Evolutionary conservation across 768 basidiomycete genomes (phyloP), one percentile per base, ranked within the genome.

Genomic region (Hebeloma cylindrosporum): DNA sequence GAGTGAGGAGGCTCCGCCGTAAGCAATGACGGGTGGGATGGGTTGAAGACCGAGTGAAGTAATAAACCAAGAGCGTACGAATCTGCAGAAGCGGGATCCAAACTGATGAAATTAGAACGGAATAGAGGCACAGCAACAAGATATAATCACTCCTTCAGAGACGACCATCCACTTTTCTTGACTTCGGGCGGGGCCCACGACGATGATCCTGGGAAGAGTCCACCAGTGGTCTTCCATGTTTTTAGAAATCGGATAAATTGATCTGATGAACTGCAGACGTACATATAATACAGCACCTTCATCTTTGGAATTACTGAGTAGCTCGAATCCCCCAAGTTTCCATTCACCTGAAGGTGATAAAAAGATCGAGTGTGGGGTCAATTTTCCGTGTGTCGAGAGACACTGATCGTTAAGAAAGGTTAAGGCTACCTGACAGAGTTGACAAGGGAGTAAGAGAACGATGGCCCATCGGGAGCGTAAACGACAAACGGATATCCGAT

Each of bases 281-380:
- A 93, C 92, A 73, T 88, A 95, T 59, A 93, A 69, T 11, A 88
- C 78, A 23, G 88, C 79, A 33, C 73, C 63, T 10, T 88, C 83
- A 40, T 97, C 94, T 54, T 82, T 88, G 7, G 85, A 77, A 53
- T 77, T 89, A 55, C 91, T 93, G 50, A 96, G 64, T 0, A 95
- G 67, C 58, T 99, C 96, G 58, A 98, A 93, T 1, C 95, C 95
- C 14, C 91, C 94, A 6, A 99, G 70, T 59, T 90, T 90, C 96
- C 95, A 98, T 69, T 99, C 96, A 4, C 95, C 91, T 0, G 92
- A 89, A 0, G 86, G 84, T 1, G 95, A 92, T 40, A 96, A 80
- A 60, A 96, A 97, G 46, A 97, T 79, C 1, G 89, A 82, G 45
- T 78, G 75, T n/a, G 77, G 62, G 47, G 80, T 71, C 44, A 94